Base-by-base conservation (phyloP, 306 rosid species). In the Cucurbita argyrosperma region DNA sequence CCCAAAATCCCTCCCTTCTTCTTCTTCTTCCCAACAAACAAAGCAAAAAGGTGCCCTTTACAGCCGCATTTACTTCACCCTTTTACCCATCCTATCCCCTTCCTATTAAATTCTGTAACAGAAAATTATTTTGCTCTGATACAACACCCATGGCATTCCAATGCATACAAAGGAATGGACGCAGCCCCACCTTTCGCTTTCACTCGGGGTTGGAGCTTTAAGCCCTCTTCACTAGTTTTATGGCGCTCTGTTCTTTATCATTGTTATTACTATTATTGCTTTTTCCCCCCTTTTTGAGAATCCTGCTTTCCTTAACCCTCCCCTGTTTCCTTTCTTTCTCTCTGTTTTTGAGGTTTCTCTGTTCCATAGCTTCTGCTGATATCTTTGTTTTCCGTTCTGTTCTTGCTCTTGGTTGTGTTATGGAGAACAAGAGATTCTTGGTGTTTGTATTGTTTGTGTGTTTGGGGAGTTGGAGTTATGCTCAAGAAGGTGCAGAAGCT, bases 221-320 rank as follows among this genome's bases (percentile, higher is more conserved):
- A 74, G 76, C 79, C 71, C 53, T 30, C 53, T 80, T 79, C 84
- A 74, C 79, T 60, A 30, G 74, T 76, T 47, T 86, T 79, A 80
- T 82, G 80, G 68, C 42, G 4, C 76, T 73, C 82, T 51, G 70
- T 82, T 66, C 42, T 51, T 80, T 68, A 74, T 83, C 78, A 79
- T 80, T 81, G 87, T 74, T 89, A 82, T 84, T 83, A 71, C 86
- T 81, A 83, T 84, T 78, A 83, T 84, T 85, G 76, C 89, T 67
- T 83, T 74, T 62, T 6, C 82, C 59, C 59, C 55, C 53, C 57
- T 50, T 87, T 86, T 91, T 60, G 96, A 89, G 79, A 84, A 79
- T 81, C 74, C 91, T 43, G 99, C 87, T 83, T 80, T 19, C 61
- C 50, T n/a, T 56, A 72, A 40, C 19, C 21, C 62, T 16, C 42